Base-by-base conservation (phyloP, 257 asterid species). In the Anisodus acutangulus region DNA sequence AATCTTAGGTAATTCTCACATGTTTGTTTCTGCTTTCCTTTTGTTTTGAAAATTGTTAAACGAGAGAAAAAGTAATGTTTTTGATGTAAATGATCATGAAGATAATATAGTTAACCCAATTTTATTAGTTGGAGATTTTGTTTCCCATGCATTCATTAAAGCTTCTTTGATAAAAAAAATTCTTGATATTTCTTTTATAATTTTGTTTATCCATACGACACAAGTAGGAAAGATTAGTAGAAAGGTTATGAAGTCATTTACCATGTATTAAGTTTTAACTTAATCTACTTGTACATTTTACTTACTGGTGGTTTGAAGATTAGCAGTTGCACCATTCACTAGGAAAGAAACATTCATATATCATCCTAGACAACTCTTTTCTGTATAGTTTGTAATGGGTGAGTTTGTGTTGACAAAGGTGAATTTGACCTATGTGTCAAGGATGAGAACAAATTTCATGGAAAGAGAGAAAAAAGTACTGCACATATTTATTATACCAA, bases 161-260 rank as follows among this genome's bases (percentile, higher is more conserved):
- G 62, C 7, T 57, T 57, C 13, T 12, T 13, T 55, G 16, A 5
- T 17, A 2, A 16, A 7, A 22, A 22, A 22, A 22, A 6, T 59
- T 7, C 64, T 17, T 17, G 31, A 62, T 62, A 6, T 62, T 64
- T 22, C 55, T 70, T 71, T 72, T n/a, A n/a, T 47, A 49, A 10
- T 72, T 72, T 72, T 72, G 19, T 49, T 74, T 74, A 59, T 47
- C 81, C 47, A 51, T 74, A 49, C 6, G 60, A 74, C 47, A 74
- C n/a, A 19, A 74, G 19, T n/a, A 5, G n/a, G 59, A 47, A 72
- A 63, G 41, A 63, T 9, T 9, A 63, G 70, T 63, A 63, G 70
- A 51, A 74, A 74, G 81, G 62, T 49, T 11, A 74, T 49, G 11
- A 53, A 51, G 60, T 26, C 49, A 4, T 49, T 22, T 22, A 49